Percentiles rank a stretch among this genome's conserved stretches.
These are phyloP conservation scores for Paecilomyces niveus DNA, from an alignment of 2,329 filamentous ascomycete species.

Conservation along the genomic window DNA sequence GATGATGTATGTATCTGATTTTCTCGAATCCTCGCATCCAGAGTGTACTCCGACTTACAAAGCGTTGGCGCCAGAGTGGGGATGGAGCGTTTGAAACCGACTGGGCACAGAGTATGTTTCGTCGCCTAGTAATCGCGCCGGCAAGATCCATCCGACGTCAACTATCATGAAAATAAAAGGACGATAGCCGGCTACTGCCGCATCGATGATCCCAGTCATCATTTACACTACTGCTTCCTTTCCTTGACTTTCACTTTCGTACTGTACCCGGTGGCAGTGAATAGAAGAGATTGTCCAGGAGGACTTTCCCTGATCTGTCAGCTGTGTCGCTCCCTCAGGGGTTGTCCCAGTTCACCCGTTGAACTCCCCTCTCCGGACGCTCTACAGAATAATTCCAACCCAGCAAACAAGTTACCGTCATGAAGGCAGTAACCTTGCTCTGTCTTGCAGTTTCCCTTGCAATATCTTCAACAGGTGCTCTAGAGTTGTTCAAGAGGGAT, in stretches of 20 bases:
- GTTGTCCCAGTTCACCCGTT: neutral
- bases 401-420: constrained; percentile 3
- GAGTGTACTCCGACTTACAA: neutral
- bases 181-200: neutral
- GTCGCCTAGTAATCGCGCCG: neutral
- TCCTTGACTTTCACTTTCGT: neutral
- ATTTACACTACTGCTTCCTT: neutral
- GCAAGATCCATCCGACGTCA: neutral
- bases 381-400: neutral
- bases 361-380: neutral
- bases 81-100: neutral
- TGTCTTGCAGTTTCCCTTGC: constrained; percentile 10
- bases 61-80: neutral
- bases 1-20: neutral
- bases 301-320: neutral
- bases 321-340: neutral
- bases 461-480: constrained; percentile 5
- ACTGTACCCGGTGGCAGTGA: neutral
- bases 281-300: neutral
- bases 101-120: neutral
- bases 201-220: neutral
- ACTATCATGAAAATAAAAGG: neutral
- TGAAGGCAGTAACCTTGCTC: constrained; percentile 14
- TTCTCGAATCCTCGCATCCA: neutral
- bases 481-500: constrained; percentile 9